These are phyloP conservation scores for Nemania diffusa DNA, from an alignment of 2,329 filamentous ascomycete species.

Conservation along the genomic window DNA sequence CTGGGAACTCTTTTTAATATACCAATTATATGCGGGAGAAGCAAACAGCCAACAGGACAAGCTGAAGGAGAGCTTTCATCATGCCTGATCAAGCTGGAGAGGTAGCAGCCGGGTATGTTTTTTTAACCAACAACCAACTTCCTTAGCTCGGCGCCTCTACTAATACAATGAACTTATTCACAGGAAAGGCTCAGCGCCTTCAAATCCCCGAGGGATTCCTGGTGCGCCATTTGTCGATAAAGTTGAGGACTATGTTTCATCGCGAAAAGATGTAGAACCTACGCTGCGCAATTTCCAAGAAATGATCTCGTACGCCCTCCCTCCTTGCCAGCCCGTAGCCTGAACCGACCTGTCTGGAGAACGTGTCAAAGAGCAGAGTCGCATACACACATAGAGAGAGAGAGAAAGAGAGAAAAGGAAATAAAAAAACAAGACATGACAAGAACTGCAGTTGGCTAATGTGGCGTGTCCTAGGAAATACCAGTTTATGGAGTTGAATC, in stretches of 20 bases:
- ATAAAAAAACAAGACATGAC: background rate
- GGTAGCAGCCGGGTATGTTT: conserved; percentile 26
- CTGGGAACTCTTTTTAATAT: background rate
- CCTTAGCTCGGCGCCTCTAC: conserved; percentile 5
- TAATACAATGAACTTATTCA: conserved; percentile 12
- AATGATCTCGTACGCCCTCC: conserved; percentile 82
- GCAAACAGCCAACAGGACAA: background rate
- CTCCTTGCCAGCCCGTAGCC: conserved; percentile 13
- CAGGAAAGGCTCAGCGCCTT: conserved; percentile 64
- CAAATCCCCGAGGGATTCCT: conserved; percentile 86
- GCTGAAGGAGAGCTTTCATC: no score
- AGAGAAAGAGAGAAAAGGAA: background rate
- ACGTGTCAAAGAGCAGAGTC: background rate
- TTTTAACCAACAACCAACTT: background rate
- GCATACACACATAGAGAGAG: background rate
- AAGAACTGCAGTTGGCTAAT: conserved; percentile 7
- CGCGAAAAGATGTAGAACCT: conserved; percentile 80
- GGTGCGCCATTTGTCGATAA: conserved; percentile 87
- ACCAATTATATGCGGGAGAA: background rate
- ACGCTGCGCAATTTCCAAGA: conserved; percentile 88
- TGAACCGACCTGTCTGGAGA: background rate
- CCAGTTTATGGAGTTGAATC: conserved; percentile 98
- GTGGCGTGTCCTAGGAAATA: conserved; percentile 77
- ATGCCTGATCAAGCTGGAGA: conserved; percentile 29
- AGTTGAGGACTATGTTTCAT: conserved; percentile 86